These are phyloP conservation scores for Malassezia pachydermatis DNA, from an alignment of 1,284 basidiomycete species.

Conservation along the genomic window DNA sequence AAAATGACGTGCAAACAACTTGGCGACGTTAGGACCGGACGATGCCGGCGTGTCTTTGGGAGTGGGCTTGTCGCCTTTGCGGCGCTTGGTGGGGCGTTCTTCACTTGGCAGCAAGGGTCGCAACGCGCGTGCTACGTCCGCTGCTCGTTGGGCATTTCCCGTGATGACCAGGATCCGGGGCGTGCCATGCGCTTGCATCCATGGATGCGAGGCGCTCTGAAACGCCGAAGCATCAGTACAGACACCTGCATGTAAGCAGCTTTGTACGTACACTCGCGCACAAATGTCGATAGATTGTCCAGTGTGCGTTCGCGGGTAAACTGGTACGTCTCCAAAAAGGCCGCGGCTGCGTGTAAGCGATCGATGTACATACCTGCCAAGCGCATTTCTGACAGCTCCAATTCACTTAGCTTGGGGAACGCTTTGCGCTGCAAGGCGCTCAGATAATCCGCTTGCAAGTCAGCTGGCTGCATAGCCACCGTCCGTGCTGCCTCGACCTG, in stretches of 20 bases:
- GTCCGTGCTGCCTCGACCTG: neutral
- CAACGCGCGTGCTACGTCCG: conserved; percentile 30
- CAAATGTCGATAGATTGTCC: conserved; percentile 8
- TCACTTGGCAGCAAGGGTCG: conserved; percentile 22
- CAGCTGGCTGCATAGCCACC: conserved; percentile 20
- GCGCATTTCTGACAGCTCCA: conserved; percentile 35
- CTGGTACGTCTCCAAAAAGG: conserved; percentile 5
- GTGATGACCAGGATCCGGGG: conserved; percentile 32
- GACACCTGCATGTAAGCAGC: neutral
- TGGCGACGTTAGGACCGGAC: conserved; percentile 22
- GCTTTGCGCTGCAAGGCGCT: conserved; percentile 24
- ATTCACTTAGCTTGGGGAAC: conserved; percentile 30
- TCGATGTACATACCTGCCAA: conserved; percentile 14
- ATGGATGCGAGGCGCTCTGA: neutral
- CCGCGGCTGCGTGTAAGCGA: neutral
- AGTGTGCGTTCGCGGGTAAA: conserved; percentile 4
- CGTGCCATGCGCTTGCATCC: conserved; percentile 5
- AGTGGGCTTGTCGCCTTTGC: conserved; percentile 3
- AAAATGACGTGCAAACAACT: conserved; percentile 44
- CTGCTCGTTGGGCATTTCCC: conserved; percentile 39
- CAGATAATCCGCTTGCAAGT: conserved; percentile 39
- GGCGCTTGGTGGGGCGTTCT: conserved; percentile 4
- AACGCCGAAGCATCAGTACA: no score
- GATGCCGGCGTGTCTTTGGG: neutral
- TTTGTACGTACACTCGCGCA: conserved; percentile 7